Conservation (phyloP, 2,329 filamentous ascomycete species). For the Xylaria sp. region DNA sequence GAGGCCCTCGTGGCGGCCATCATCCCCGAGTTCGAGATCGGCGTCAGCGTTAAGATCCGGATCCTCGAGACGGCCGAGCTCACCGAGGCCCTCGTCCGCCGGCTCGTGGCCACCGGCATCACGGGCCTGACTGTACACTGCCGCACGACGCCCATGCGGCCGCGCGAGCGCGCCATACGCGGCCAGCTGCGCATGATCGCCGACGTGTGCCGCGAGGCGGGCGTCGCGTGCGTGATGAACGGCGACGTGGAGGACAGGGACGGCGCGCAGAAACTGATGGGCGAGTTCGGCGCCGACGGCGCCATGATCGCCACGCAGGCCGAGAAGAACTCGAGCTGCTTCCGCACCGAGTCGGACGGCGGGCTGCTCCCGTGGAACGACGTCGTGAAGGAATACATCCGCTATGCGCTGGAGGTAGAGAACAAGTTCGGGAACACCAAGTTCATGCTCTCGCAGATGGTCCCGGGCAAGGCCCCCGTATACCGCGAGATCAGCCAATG, state of each 20-base stretch:
- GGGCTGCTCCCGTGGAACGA: slow-evolving; percentile 79
- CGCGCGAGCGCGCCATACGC: slow-evolving; percentile 85
- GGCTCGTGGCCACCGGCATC: slow-evolving; percentile 87
- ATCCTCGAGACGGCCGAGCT: slow-evolving; percentile 79
- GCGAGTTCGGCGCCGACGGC: slow-evolving; percentile 87
- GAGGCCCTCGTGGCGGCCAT: slow-evolving; percentile 84
- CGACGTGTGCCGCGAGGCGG: slow-evolving; percentile 80
- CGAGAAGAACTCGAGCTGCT: slow-evolving; percentile 90
- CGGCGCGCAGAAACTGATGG: slow-evolving; percentile 75
- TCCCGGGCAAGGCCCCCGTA: slow-evolving; percentile 78
- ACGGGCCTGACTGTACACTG: slow-evolving; percentile 94
- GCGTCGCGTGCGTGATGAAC: slow-evolving; percentile 95
- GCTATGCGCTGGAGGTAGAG: slow-evolving; percentile 76
- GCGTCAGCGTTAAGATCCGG: slow-evolving; percentile 96
- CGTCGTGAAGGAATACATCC: slow-evolving; percentile 80
- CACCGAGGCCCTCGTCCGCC: slow-evolving; percentile 80
- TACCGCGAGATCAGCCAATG: slow-evolving; percentile 70
- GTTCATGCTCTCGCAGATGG: slow-evolving; percentile 84
- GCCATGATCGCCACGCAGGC: slow-evolving; percentile 97
- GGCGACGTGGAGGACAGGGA: slow-evolving; percentile 85
- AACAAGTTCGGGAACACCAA: slow-evolving; percentile 96
- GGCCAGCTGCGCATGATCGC: slow-evolving; percentile 87
- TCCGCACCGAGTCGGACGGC: slow-evolving; percentile 72
- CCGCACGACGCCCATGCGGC: slow-evolving; percentile 94
- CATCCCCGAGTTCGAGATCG: slow-evolving; percentile 80